phyloP scores from a whole-genome alignment of 257 asterid genomes.

The Scutellaria barbata region DNA sequence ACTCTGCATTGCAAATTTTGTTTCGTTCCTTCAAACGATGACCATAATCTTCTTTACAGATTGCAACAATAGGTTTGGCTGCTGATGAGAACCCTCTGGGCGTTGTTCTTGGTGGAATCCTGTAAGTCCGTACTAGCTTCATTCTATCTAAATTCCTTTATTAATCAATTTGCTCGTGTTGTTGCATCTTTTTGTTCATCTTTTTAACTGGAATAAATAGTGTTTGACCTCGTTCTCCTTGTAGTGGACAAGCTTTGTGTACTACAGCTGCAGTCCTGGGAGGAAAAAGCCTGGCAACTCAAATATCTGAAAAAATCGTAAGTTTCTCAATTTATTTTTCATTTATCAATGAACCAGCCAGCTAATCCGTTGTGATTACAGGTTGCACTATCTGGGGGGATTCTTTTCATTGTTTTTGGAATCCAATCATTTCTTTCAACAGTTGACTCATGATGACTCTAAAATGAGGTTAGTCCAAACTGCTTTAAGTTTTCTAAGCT shows the following conservation, averaged over 20 bases:
- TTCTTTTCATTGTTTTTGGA: slow-evolving; percentile 90
- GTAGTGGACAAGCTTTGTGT: slow-evolving; percentile 95
- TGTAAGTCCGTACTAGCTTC: slow-evolving; percentile 57
- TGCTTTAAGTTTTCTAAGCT: slow-evolving; percentile 10
- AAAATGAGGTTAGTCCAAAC: slow-evolving; percentile 41
- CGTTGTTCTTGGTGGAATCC: slow-evolving; percentile 96
- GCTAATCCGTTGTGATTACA: slow-evolving; percentile 37
- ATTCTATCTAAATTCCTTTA: slow-evolving; percentile 12
- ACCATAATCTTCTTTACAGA: slow-evolving; percentile 47
- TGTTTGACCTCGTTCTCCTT: slow-evolving; percentile 36
- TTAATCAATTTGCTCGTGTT: neutral
- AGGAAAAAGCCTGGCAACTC: slow-evolving; percentile 88
- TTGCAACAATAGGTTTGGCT: slow-evolving; percentile 99
- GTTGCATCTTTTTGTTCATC: neutral
- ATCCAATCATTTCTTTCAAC: slow-evolving; percentile 89
- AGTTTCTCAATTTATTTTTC: slow-evolving; percentile 36
- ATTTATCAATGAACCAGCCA: slow-evolving; percentile 18
- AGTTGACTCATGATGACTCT: slow-evolving; percentile 49
- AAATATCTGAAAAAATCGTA: slow-evolving; percentile 88
- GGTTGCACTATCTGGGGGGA: slow-evolving; percentile 92
- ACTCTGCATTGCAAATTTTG: neutral
- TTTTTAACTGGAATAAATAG: neutral
- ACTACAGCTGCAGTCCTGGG: slow-evolving; percentile 96
- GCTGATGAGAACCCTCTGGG: slow-evolving; percentile 99
- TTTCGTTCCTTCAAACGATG: slow-evolving; percentile 29